Conservation (phyloP, 768 basidiomycete species). For the Wakefieldia striispora region DNA sequence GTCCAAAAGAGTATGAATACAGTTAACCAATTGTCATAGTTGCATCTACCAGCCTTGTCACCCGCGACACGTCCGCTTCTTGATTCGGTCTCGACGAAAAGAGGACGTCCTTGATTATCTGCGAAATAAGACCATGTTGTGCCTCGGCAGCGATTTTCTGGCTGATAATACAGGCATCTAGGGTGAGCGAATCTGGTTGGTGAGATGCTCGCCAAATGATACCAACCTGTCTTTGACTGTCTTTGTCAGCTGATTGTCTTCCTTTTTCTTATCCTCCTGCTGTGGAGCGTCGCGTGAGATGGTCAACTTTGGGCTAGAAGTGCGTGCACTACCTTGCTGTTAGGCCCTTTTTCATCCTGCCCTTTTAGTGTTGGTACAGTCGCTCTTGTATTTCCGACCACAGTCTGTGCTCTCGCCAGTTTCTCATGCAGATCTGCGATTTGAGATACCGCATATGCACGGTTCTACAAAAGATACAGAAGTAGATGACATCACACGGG, state of each 20-base stretch:
- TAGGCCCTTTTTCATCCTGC: constrained; percentile 41
- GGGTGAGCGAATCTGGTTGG: background rate
- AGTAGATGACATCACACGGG: background rate
- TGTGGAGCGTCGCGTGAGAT: constrained; percentile 7
- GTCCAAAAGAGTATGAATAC: background rate
- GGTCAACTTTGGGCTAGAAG: background rate
- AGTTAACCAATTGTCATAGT: constrained; percentile 33
- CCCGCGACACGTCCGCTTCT: constrained; percentile 20
- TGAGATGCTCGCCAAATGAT: background rate
- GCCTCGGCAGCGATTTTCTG: constrained; percentile 88
- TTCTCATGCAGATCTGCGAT: constrained; percentile 89
- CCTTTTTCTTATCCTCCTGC: constrained; percentile 76
- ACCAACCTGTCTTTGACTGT: constrained; percentile 87
- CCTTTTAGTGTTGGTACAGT: constrained; percentile 51
- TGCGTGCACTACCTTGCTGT: constrained; percentile 39
- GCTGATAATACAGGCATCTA: constrained; percentile 39
- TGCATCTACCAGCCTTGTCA: constrained; percentile 35
- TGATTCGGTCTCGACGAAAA: constrained; percentile 58
- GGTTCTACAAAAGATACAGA: constrained; percentile 57
- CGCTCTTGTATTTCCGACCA: constrained; percentile 59
- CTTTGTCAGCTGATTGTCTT: constrained; percentile 84
- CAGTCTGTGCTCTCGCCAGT: constrained; percentile 64
- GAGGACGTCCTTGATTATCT: constrained; percentile 89
- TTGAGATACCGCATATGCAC: constrained; percentile 91
- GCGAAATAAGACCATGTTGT: constrained; percentile 90